Evolutionary conservation across 371 early-diverging fungal genomes (phyloP), one percentile per base, ranked within the genome.

Genomic region (Conidiobolus coronatus): DNA sequence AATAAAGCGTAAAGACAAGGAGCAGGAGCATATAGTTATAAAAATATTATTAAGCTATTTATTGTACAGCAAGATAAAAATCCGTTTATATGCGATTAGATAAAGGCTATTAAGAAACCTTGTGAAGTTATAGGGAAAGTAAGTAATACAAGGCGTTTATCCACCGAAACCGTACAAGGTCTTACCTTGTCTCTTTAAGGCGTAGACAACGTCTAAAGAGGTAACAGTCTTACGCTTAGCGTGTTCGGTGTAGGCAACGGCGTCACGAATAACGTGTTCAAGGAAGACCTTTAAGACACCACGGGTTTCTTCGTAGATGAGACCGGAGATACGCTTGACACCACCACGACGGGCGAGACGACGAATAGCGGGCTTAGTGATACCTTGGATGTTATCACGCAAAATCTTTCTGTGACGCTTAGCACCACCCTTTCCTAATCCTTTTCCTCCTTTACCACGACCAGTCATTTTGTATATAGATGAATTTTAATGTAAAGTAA

Each of bases 341-440:
- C 99, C 99, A 63, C 98, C 99, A 84, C 99, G 91, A 66, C 99
- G 88, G 45, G 99, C 99, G 52, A 99, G 92, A 81, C 99, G 91
- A 70, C 98, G 95, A 63, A 99, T 96, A 59, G 99, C 98, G 52
- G 99, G 99, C 81, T 98, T 97, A 61, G 94, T 93, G 61, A 99
- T 97, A 61, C 95, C 95, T 73, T 85, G 81, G 65, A 93, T 93
- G 82, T 90, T 92, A 65, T 92, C 95, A 59, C 93, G 85, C 57
- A 92, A 80, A 71, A 93, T 91, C 83, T 91, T 95, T 73, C 98
- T 83, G 70, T 99, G 98, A 65, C 98, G 94, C 77, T 94, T 93
- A 61, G 93, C 93, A 52, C 88, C 86, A 56, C 89, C 90, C 71
- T 91, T 91, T 79, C 91, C 94, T 56, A 88, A 73, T 65, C 92